These are phyloP conservation scores for Bryum argenteum DNA, from an alignment of 225 moss, liverwort and hornwort genomes.

Conservation along the genomic window DNA sequence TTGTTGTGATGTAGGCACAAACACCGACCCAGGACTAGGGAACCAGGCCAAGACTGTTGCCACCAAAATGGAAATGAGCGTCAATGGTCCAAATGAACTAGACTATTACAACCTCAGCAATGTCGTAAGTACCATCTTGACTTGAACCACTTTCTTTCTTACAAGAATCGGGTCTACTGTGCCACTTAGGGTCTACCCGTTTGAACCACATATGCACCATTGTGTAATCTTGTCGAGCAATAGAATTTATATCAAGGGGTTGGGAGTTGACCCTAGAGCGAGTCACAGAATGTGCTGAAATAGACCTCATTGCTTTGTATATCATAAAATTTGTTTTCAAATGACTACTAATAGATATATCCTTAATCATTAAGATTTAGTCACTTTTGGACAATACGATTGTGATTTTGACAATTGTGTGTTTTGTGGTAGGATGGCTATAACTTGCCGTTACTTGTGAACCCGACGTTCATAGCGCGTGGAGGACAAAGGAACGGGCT, in stretches of 20 bases:
- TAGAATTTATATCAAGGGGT: too few species aligned
- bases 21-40: neutral
- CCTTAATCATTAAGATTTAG: too few species aligned
- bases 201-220: too few species aligned
- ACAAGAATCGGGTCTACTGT: too few species aligned
- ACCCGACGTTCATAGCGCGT: neutral
- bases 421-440: neutral
- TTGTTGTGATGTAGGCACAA: neutral
- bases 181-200: too few species aligned
- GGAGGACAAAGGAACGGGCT: neutral
- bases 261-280: too few species aligned
- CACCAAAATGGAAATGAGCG: slow-evolving; percentile 22
- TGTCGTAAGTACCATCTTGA: neutral
- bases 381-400: neutral
- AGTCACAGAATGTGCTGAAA: too few species aligned
- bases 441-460: slow-evolving; percentile 9
- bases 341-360: too few species aligned
- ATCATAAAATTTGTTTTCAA: too few species aligned
- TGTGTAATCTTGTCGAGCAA: too few species aligned
- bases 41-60: slow-evolving; percentile 15
- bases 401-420: neutral
- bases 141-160: neutral
- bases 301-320: neutral
- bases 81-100: neutral
- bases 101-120: slow-evolving; percentile 19